Percentiles rank a stretch among this genome's conserved stretches.
Conservation (phyloP, 106 monocot genomes). For the Triglochin maritima region DNA sequence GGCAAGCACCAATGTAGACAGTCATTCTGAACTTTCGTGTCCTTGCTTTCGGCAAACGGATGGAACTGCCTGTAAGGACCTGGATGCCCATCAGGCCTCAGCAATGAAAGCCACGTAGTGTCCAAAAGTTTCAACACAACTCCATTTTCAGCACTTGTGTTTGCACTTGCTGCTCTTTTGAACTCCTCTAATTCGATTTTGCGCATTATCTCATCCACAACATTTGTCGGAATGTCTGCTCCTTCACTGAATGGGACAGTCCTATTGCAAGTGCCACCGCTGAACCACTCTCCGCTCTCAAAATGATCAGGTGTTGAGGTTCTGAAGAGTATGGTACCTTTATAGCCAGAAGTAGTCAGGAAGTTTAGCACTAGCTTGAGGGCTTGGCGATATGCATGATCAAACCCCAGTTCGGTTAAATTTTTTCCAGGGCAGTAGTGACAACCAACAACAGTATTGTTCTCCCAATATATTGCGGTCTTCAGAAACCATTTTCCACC, state of each 20-base stretch:
- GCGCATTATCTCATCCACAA: conserved; percentile 3
- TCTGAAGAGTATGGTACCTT: conserved; percentile 15
- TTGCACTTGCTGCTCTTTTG: neutral
- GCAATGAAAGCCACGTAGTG: conserved; percentile 15
- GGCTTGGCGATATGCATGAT: conserved; percentile 28
- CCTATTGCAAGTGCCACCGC: conserved; percentile 25
- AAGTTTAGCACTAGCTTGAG: conserved; percentile 10
- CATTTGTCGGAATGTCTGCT: neutral
- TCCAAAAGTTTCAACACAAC: conserved; percentile 19
- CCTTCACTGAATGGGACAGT: conserved; percentile 21
- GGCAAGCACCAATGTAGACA: conserved; percentile 29
- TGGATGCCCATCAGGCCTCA: conserved; percentile 27
- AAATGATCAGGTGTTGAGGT: conserved; percentile 32
- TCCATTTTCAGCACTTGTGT: conserved; percentile 2
- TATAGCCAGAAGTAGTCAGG: conserved; percentile 10
- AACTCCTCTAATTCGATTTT: conserved; percentile 21
- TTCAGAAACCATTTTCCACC: conserved; percentile 82
- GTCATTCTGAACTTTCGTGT: conserved; percentile 18
- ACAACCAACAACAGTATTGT: conserved; percentile 39
- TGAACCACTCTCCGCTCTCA: conserved; percentile 31
- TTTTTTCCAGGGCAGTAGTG: conserved; percentile 55
- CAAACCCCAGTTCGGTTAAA: conserved; percentile 34
- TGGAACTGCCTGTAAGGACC: conserved; percentile 24
- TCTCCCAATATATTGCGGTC: conserved; percentile 72
- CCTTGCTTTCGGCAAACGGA: conserved; percentile 14